phyloP scores from a whole-genome alignment of 345 rosid species.

The Gossypium australe region DNA sequence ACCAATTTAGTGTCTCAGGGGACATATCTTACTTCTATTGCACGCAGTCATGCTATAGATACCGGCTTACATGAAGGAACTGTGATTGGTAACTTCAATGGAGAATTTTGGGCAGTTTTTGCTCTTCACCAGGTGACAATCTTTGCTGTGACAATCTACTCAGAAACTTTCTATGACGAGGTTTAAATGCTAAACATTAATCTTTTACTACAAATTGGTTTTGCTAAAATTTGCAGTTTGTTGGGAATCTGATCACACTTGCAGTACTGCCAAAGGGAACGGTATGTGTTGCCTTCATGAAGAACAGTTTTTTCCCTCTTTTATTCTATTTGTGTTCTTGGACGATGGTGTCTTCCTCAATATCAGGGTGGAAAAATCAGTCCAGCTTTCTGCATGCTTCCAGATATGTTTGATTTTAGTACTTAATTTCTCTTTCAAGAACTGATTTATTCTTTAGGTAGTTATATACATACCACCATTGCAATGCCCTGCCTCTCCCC shows the following conservation, averaged over 20 bases:
- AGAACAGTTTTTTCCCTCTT: neutral
- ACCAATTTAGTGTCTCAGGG: conserved; percentile 45
- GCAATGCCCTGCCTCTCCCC: neutral
- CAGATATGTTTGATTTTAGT: neutral
- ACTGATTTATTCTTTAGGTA: neutral
- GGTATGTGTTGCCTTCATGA: conserved; percentile 29
- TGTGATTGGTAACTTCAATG: conserved; percentile 77
- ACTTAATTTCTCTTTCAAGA: neutral
- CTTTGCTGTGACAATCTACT: conserved; percentile 10
- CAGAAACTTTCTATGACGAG: conserved; percentile 9
- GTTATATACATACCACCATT: neutral
- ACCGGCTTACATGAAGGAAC: conserved; percentile 58
- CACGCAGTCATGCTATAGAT: conserved; percentile 68
- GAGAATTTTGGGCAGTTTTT: conserved; percentile 86
- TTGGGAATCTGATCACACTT: conserved; percentile 83
- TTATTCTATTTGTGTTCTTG: neutral
- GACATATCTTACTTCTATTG: conserved; percentile 83
- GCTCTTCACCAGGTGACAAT: conserved; percentile 76
- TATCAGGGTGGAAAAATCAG: neutral
- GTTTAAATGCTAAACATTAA: conserved; percentile 1
- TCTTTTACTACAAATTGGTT: neutral
- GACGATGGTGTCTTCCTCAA: neutral
- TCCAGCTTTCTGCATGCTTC: neutral
- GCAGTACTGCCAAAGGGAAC: conserved; percentile 52
- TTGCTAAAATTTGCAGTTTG: conserved; percentile 42